These are phyloP conservation scores for Fusarium anthophilum DNA, from an alignment of 2,329 filamentous ascomycete genomes.

Conservation along the genomic window DNA sequence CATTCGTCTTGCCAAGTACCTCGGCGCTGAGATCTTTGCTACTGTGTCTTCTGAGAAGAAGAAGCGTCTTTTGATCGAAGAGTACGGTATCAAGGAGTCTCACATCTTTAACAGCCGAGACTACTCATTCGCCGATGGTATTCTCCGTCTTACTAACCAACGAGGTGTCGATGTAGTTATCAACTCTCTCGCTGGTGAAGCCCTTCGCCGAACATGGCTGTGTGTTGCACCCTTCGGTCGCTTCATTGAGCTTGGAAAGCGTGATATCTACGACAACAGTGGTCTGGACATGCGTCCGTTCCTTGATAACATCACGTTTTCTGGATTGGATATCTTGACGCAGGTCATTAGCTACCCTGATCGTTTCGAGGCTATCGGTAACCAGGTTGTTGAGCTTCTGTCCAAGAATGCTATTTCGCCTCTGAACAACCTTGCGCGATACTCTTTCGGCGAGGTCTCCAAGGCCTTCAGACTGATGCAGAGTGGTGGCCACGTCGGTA, in stretches of 20 bases:
- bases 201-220: slow-evolving; percentile 47
- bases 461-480: slow-evolving; percentile 35
- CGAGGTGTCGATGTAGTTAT: slow-evolving; percentile 49
- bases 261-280: neutral
- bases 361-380: neutral
- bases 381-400: neutral
- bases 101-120: neutral
- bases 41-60: neutral
- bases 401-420: slow-evolving; percentile 15
- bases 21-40: neutral
- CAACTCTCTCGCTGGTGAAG: slow-evolving; percentile 47
- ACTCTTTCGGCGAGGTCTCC: slow-evolving; percentile 8
- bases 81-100: neutral
- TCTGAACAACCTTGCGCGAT: neutral
- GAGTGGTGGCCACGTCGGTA: slow-evolving; percentile 26
- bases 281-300: neutral
- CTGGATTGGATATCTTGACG: neutral
- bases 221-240: slow-evolving; percentile 28
- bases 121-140: neutral
- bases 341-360: neutral
- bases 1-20: neutral
- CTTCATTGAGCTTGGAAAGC: slow-evolving; percentile 48
- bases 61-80: neutral
- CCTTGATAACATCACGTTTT: neutral
- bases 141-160: neutral